Evolutionary conservation across 495 filamentous ascomycete species (phyloP), one percentile per base, ranked within the genome.

Genomic region (Platismatia glauca): DNA sequence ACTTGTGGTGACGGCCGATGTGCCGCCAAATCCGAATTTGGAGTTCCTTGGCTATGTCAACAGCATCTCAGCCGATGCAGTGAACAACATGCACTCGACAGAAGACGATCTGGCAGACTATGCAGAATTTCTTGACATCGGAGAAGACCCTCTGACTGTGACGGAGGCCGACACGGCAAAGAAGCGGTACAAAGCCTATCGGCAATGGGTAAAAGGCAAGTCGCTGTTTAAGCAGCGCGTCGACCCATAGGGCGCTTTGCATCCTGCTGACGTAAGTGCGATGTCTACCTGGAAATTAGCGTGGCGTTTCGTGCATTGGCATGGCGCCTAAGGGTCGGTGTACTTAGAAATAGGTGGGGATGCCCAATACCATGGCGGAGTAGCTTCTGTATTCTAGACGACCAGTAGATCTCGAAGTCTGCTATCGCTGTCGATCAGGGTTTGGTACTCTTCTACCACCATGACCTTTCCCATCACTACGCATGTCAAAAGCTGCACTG

Each of bases 131-230:
- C 72, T 96, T 33, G 77, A 76, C 41, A 82, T 96, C 5, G 82
- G 80, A 20, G 89, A 94, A 31, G 89, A 96, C 65, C 89, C 89
- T 12, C 76, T 98, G 37, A 90, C 89, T n/a, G 93, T 97, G 20
- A 84, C 81, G 18, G 83, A 89, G 46, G 90, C 92, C 69, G 94
- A 97, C 72, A 78, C 82, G 55, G 76, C 78, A 39, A 97, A 94
- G 80, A 96, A 96, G 80, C 77, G 95, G 66, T 98, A 98, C 72
- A 96, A 91, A 74, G 90, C 91, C 1, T 98, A 98, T 74, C 77
- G 86, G 69, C 92, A 96, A 74, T 97, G 93, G 93, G 75, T 97
- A 68, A 81, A 86, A 65, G 91, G 91, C 20, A 96, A 96, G 78
- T 91, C 88, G 69, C 77, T 96, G 64, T 96, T 96, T 69, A 96